Evolutionary conservation across 306 rosid species (phyloP).

Genomic region (Abrus precatorius): DNA sequence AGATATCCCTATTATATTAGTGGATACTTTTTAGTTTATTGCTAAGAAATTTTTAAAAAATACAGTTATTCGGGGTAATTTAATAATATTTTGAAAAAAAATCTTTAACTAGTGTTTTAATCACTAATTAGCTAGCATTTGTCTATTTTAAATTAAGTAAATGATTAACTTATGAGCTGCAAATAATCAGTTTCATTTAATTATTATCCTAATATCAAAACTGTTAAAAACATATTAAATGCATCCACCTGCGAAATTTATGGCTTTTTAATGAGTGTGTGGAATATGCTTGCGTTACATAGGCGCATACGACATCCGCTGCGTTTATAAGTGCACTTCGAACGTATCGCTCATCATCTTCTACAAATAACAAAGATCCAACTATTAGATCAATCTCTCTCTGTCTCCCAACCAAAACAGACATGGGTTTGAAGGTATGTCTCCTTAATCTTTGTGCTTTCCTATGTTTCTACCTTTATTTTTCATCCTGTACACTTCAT

Average conservation of each 20-base stretch:
- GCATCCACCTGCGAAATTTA: not conserved
- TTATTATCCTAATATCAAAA: not conserved
- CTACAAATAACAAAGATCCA: not conserved
- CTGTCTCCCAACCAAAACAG: not conserved
- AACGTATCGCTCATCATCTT: slow-evolving; percentile 24
- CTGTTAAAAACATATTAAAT: not conserved
- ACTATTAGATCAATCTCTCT: not conserved
- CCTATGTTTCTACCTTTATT: not conserved
- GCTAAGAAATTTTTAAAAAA: too few species aligned
- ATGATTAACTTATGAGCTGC: too few species aligned
- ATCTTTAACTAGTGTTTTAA: too few species aligned
- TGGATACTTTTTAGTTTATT: too few species aligned
- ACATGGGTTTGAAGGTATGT: slow-evolving; percentile 56
- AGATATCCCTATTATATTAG: too few species aligned
- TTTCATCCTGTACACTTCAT: not conserved
- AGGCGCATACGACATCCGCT: not conserved
- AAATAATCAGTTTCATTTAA: too few species aligned
- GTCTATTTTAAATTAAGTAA: too few species aligned
- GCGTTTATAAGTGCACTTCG: slow-evolving; percentile 38
- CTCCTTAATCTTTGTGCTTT: not conserved
- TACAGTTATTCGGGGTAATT: too few species aligned
- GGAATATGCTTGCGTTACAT: slow-evolving; percentile 33
- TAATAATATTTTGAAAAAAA: too few species aligned
- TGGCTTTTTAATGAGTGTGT: not conserved
- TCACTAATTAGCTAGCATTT: too few species aligned